Evolutionary conservation across 129 eudicot species (phyloP), one percentile per base, ranked within the genome.

Genomic region (Flaveria trinervia): DNA sequence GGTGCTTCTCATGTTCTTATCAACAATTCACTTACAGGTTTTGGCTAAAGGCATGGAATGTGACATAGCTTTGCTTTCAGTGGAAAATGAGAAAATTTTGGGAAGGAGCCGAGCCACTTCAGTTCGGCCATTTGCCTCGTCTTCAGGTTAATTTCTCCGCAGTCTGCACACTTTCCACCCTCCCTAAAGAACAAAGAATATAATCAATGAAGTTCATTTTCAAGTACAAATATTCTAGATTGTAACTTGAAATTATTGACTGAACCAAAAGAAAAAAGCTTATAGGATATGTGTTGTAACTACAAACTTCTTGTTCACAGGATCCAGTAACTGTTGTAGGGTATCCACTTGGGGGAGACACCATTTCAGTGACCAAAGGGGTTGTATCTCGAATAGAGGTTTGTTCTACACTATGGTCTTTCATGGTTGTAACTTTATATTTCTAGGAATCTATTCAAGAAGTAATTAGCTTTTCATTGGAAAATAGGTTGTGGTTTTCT

Each of bases 381-480:
- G 98, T 94, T 72, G 98, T 94, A 30, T 94, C 98, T 43, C 92
- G 98, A 83, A 89, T 94, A 80, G 98, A 94, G 98, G 98, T 93
- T 79, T 73, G 87, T 80, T 65, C 44, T 69, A 39, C 41, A 71
- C 50, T 28, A 17, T 75, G 55, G n/a, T 28, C 62, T 56, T 62
- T 76, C 51, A 70, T 66, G 66, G 59, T 4, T 44, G 25, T 28
- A 11, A 73, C 25, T 65, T 43, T 3, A 66, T 50, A 17, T 78
- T 61, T 68, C 9, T 77, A 67, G 68, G 14, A 67, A 68, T 67
- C n/a, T 22, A 52, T 54, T 9, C 25, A 41, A 55, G 56, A 43
- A 77, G 68, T 69, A 56, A 77, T 36, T 77, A 39, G 20, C 25
- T n/a, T 77, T n/a, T 36, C 43, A 55, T 51, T 17, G 43, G 33